Evolutionary conservation across 1,139 yeast genomes (phyloP).

Genomic region (Maudiozyma humilis): DNA sequence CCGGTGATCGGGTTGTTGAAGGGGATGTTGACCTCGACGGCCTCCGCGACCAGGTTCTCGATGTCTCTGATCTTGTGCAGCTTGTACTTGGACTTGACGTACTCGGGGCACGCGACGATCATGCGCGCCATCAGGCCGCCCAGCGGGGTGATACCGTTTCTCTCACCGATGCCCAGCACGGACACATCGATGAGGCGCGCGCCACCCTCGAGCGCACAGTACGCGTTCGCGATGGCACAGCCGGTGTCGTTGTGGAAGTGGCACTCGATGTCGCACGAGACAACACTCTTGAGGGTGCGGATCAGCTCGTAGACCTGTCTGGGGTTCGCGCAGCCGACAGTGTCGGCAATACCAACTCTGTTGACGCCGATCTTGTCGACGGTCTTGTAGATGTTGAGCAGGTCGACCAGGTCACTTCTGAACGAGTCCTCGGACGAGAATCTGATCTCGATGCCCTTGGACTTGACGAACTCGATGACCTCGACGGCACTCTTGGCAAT

Average conservation of each 20-base stretch:
- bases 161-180: constrained; percentile 96
- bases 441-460: constrained; percentile 94
- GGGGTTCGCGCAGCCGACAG: constrained; percentile 98
- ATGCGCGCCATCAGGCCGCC: constrained; percentile 98
- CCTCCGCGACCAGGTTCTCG: constrained; percentile 93
- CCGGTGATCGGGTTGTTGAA: constrained; percentile 98
- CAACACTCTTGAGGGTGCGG: constrained; percentile 86
- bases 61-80: constrained; percentile 91
- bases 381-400: constrained; percentile 89
- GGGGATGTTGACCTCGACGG: constrained; percentile 94
- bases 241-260: constrained; percentile 99
- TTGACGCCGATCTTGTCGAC: constrained; percentile 97
- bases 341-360: constrained; percentile 98
- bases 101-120: constrained; percentile 98
- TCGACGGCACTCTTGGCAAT: constrained; percentile 94
- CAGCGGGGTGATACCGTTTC: constrained; percentile 96
- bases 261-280: constrained; percentile 94
- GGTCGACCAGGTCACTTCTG: constrained; percentile 92
- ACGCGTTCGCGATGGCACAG: constrained; percentile 97
- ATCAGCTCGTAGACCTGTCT: constrained; percentile 97
- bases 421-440: constrained; percentile 96
- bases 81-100: constrained; percentile 90
- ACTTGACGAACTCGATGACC: constrained; percentile 94
- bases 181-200: constrained; percentile 92
- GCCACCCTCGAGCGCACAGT: constrained; percentile 96